Percentiles rank a stretch among this genome's conserved stretches.
phyloP scores from a whole-genome alignment of 345 rosid genomes.

The Eucalyptus sideroxylon region DNA sequence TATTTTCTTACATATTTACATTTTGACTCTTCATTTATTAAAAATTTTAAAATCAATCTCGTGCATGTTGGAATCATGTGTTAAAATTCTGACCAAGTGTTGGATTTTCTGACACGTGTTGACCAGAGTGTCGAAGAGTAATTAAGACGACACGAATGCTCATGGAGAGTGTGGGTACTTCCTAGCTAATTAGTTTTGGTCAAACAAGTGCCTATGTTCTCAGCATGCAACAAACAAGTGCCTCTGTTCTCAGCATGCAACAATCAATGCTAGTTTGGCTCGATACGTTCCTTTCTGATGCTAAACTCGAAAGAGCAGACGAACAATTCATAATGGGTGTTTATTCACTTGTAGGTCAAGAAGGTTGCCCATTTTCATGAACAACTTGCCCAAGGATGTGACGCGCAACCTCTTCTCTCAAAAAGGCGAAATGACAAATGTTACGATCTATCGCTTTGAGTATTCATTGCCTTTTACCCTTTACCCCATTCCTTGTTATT shows the following conservation, averaged over 20 bases:
- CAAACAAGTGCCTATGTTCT: background rate
- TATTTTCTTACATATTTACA: too few relatives aligned
- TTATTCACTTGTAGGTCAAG: background rate
- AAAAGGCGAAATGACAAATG: background rate
- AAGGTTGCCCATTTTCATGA: background rate
- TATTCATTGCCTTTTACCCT: background rate
- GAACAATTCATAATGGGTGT: background rate
- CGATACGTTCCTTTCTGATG: background rate
- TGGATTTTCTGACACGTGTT: rapidly evolving
- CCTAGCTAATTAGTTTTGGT: background rate
- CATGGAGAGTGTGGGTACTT: too few relatives aligned
- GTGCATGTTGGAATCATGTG: too few relatives aligned
- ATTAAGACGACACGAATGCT: too few relatives aligned
- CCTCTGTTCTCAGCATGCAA: background rate
- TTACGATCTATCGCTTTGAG: background rate
- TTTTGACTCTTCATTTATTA: too few relatives aligned
- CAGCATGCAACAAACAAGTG: background rate
- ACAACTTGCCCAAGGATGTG: background rate
- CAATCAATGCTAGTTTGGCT: background rate
- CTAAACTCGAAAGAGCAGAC: background rate
- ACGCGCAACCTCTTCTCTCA: background rate
- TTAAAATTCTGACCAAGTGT: too few relatives aligned
- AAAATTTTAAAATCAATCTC: too few relatives aligned
- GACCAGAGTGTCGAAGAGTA: too few relatives aligned
- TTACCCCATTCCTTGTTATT: background rate